Evolutionary conservation across 2,329 filamentous ascomycete genomes (phyloP).

Genomic region (Fusarium chuoi): DNA sequence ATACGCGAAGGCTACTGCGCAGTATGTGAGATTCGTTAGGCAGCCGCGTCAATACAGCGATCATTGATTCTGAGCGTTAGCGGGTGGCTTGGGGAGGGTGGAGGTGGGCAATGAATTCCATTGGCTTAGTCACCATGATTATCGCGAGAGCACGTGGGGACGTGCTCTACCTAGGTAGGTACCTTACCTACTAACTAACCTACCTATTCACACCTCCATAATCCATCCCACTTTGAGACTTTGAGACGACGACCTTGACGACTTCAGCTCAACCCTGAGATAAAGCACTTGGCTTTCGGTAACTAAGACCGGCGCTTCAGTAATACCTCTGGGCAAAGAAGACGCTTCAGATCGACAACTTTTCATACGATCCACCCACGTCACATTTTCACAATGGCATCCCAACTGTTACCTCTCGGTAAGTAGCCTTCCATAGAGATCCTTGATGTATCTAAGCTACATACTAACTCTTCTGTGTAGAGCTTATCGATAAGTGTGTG

Average conservation of each 20-base stretch:
- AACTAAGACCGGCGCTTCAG: not conserved
- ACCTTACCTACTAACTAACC: too few relatives aligned
- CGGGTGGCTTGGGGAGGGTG: conserved; percentile 13
- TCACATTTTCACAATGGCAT: conserved; percentile 65
- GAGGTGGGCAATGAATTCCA: not conserved
- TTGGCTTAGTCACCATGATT: conserved; percentile 49
- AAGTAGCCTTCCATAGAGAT: conserved; percentile 36
- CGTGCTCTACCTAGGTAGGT: conserved; percentile 32
- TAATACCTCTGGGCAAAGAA: not conserved
- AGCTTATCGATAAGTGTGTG: conserved; percentile 99
- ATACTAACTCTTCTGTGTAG: conserved; percentile 58
- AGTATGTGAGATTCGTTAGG: conserved; percentile 39
- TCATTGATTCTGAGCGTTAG: conserved; percentile 26
- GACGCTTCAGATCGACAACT: not conserved
- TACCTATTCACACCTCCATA: conserved; percentile 28
- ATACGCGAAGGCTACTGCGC: conserved; percentile 15
- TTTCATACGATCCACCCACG: not conserved
- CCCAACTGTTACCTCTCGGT: conserved; percentile 79
- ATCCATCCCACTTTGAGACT: conserved; percentile 44
- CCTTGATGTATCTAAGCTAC: not conserved
- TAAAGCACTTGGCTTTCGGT: not conserved
- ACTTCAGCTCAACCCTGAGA: conserved; percentile 17
- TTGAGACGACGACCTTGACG: conserved; percentile 29
- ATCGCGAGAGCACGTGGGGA: conserved; percentile 49
- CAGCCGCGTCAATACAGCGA: conserved; percentile 46